phyloP scores from a whole-genome alignment of 2,329 filamentous ascomycete genomes.

The Cladophialophora chaetospira region DNA sequence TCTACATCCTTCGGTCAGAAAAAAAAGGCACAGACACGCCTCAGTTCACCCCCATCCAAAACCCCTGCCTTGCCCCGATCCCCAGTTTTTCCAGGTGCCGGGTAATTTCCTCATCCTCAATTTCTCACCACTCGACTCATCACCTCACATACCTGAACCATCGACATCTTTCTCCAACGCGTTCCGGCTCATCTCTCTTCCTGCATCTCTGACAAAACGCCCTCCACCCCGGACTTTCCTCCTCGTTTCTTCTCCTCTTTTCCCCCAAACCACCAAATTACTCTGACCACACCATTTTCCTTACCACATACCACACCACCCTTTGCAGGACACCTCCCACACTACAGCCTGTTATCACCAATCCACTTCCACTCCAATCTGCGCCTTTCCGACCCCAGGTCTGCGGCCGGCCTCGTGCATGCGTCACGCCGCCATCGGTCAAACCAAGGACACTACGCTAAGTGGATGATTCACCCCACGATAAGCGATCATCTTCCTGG shows the following conservation, averaged over 20 bases:
- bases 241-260: constrained; percentile 19
- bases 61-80: constrained; percentile 29
- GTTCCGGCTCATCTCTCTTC: constrained; percentile 17
- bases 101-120: constrained; percentile 21
- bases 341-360: constrained; percentile 14
- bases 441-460: constrained; percentile 1
- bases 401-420: constrained; percentile 15
- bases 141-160: constrained; percentile 1
- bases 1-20: constrained; percentile 16
- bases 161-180: constrained; percentile 13
- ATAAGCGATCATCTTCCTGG: constrained; percentile 32
- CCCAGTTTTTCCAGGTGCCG: constrained; percentile 28
- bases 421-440: constrained; percentile 24
- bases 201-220: constrained; percentile 18
- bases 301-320: constrained; percentile 16
- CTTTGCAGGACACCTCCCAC: constrained; percentile 16
- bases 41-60: constrained; percentile 8
- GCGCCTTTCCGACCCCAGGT: constrained; percentile 27
- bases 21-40: constrained; percentile 14
- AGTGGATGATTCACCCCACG: constrained; percentile 32
- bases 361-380: constrained; percentile 21
- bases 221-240: constrained; percentile 9
- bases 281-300: constrained; percentile 27
- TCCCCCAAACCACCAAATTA: constrained; percentile 16
- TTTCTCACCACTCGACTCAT: constrained; percentile 7